Percentiles rank a stretch among this genome's conserved stretches.
Evolutionary conservation across 164 flowering plant genomes (phyloP).

Genomic region (Stephania japonica): DNA sequence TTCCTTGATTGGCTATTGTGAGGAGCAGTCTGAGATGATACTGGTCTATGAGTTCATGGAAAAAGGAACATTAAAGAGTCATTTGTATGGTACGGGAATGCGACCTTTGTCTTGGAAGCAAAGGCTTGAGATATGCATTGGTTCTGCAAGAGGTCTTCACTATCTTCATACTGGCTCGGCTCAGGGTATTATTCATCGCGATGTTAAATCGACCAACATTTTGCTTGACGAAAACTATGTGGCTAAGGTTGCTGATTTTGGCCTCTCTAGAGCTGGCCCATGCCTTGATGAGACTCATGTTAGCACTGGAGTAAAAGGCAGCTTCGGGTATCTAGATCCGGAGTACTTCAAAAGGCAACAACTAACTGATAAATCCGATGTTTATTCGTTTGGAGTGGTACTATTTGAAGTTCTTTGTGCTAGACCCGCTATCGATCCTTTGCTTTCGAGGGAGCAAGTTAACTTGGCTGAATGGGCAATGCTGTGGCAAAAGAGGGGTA

Average conservation of each 20-base stretch:
- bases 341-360: constrained; percentile 24
- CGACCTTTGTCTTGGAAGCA: constrained; percentile 54
- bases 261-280: constrained; percentile 24
- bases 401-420: constrained; percentile 29
- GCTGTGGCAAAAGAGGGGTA: constrained; percentile 24
- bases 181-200: constrained; percentile 28
- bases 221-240: constrained; percentile 20
- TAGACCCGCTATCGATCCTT: constrained; percentile 20
- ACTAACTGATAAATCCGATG: constrained; percentile 29
- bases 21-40: constrained; percentile 79
- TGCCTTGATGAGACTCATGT: constrained; percentile 22
- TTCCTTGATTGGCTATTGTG: constrained; percentile 72
- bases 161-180: constrained; percentile 30
- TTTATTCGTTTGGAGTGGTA: constrained; percentile 32
- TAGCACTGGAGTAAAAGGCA: constrained; percentile 30
- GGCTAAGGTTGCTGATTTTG: constrained; percentile 31
- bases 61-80: constrained; percentile 61
- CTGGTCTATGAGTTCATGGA: constrained; percentile 80
- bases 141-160: constrained; percentile 29
- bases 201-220: constrained; percentile 27
- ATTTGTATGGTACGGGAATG: constrained; percentile 49
- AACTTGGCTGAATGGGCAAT: constrained; percentile 28
- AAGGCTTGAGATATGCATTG: constrained; percentile 26
- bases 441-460: constrained; percentile 19
- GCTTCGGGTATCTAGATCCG: constrained; percentile 31